phyloP scores from a whole-genome alignment of 1,139 yeast species.

The Hemisphaericaspora lyxosophila region DNA sequence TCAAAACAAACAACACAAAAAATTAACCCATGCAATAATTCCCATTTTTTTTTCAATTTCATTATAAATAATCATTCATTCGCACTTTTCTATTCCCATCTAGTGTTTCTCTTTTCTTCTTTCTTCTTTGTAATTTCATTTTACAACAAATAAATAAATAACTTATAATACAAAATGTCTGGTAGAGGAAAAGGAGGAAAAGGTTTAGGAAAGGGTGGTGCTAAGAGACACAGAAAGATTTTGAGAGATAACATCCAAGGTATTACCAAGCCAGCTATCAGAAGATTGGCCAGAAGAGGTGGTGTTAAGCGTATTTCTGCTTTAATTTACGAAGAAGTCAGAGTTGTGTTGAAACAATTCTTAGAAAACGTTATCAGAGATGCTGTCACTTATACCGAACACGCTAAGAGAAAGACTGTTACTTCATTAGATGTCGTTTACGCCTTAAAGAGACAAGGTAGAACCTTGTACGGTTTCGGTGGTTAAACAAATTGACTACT shows the following conservation, averaged over 20 bases:
- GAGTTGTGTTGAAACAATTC: conserved; percentile 94
- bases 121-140: conserved; percentile 1
- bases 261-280: conserved; percentile 99
- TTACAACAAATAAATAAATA: not conserved
- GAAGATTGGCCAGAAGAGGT: conserved; percentile 99
- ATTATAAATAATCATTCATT: conserved; percentile 3
- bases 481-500: conserved; percentile 54
- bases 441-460: conserved; percentile 99
- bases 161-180: conserved; percentile 62
- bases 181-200: conserved; percentile 99
- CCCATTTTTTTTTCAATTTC: conserved; percentile 1
- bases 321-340: conserved; percentile 97
- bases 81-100: conserved; percentile 3
- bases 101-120: not conserved
- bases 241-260: conserved; percentile 99
- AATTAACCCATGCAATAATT: conserved; percentile 1
- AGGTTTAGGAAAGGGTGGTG: conserved; percentile 99
- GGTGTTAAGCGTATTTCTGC: conserved; percentile 99
- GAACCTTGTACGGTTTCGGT: conserved; percentile 99
- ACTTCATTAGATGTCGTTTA: conserved; percentile 98
- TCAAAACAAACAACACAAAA: conserved; percentile 4
- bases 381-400: conserved; percentile 98
- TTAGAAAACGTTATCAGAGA: conserved; percentile 97
- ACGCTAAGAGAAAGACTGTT: conserved; percentile 99
- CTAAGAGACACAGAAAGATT: conserved; percentile 99